Base-by-base conservation (phyloP, 345 rosid species). In the Pelargonium nanum region DNA sequence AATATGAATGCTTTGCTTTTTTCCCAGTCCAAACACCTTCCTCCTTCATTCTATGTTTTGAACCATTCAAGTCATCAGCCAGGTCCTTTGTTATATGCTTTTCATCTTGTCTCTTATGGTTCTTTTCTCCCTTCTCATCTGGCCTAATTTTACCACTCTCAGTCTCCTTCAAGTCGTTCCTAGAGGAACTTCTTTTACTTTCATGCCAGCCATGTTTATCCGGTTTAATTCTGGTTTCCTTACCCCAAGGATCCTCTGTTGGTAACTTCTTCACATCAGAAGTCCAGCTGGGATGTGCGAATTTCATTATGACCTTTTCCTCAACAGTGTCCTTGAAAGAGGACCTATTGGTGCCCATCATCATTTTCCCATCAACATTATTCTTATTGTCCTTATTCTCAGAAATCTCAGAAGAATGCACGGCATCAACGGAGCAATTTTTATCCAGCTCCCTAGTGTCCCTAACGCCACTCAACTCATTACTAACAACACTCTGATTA, bases 1-100 rank as follows among this genome's bases (percentile, higher is more conserved):
- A 51, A 68, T 70, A 45, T 70, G 72, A 58, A 62, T 80, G 86
- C 50, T 74, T 83, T 25, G 64, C 70, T 55, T 75, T 80, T 63
- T 78, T 88, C 63, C 67, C 79, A 59, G 74, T 26, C 70, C 70
- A 78, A 56, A 28, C 8, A 8, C 56, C 75, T 16, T 22, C 77
- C 59, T 74, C 87, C 72, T 64, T 86, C 8, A 8, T 8, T 64
- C 53, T 80, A 61, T 74, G 88, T 69, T 78, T 82, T 19, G 81
- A 75, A 44, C 74, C 85, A 73, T 78, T 66, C 56, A 30, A 68
- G 72, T 67, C 45, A 34, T 34, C 86, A 56, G 45, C 60, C 71
- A 75, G 85, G 64, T 81, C 85, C 71, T 74, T 83, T 69, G 72
- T 77, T 34, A 19, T 56, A 63, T 79, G 81, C 45, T 51, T 83